Evolutionary conservation across 2,329 filamentous ascomycete genomes (phyloP).

Genomic region (Blastomyces emzantsi): DNA sequence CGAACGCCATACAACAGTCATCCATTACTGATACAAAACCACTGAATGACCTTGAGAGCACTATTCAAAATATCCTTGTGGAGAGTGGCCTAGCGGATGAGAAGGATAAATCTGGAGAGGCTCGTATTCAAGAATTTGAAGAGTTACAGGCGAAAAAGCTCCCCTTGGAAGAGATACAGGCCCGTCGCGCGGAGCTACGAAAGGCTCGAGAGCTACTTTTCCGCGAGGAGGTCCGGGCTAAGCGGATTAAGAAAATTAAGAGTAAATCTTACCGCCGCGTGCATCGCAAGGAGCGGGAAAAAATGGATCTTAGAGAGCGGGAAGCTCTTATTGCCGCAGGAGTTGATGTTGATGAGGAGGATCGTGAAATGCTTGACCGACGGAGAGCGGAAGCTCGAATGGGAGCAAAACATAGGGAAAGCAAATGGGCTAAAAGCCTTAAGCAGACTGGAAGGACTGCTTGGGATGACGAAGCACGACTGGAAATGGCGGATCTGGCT

Average conservation of each 20-base stretch:
- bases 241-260: conserved; percentile 98
- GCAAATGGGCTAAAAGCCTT: conserved; percentile 83
- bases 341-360: conserved; percentile 54
- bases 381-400: conserved; percentile 75
- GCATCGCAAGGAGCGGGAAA: conserved; percentile 69
- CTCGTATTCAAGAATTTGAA: conserved; percentile 59
- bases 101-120: conserved; percentile 52
- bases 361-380: conserved; percentile 59
- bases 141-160: conserved; percentile 62
- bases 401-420: conserved; percentile 74
- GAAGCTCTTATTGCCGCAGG: conserved; percentile 51
- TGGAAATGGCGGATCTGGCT: conserved; percentile 71
- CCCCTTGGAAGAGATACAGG: conserved; percentile 62
- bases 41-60: conserved; percentile 71
- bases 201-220: conserved; percentile 77
- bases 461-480: conserved; percentile 81
- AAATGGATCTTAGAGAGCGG: conserved; percentile 48
- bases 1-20: conserved; percentile 51
- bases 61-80: conserved; percentile 80
- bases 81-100: conserved; percentile 65
- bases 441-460: conserved; percentile 68
- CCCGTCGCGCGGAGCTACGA: conserved; percentile 63
- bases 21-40: conserved; percentile 51
- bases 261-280: conserved; percentile 90
- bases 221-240: conserved; percentile 76